Evolutionary conservation across 805 yeast species (phyloP), one percentile per base, ranked within the genome.

Genomic region (Ogataea saltuana): DNA sequence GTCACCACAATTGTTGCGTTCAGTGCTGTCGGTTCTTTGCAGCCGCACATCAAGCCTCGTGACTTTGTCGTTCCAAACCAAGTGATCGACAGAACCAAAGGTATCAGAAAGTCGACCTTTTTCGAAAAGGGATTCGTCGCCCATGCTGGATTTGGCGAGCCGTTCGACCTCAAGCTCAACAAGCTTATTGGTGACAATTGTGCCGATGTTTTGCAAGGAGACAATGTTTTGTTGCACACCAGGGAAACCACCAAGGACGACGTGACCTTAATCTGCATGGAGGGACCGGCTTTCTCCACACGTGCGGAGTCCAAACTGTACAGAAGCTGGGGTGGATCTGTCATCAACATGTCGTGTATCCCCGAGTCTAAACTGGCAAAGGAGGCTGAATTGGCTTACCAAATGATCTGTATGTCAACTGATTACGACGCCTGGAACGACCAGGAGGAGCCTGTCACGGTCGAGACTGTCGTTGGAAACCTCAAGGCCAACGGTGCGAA

Each of bases 371-470:
- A 93, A 65, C 76, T 93, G 51, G 99, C 99, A 3, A 80, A 95
- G 60, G 99, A 93, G 69, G 97, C 98, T 33, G 99, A 93, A 68
- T 83, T 93, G 52, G 76, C 96, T 21, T 93, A 93, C 69, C 98
- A 91, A 68, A 93, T 93, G 97, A 78, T 93, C 51, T 93, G 99
- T 69, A 93, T 93, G 99, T 84, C 96, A 1, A 93, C 99, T 3
- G 99, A 93, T 66, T 93, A 93, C 68, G 99, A 93, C 63, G 95
- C 99, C 18, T 93, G 99, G 99, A 86, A 89, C 61, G 95, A 85
- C 58, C 80, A 78, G 41, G 98, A 83, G 61, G 97, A 91, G 60
- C 91, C 98, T 2, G 99, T 93, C 36, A 90, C 98, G 7, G 98
- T 93, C n/a, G 97, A 90, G 69, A 85, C 95, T 4, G 97, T 93